Evolutionary conservation across 1,284 basidiomycete genomes (phyloP).

Genomic region (Fomitiporia mediterranea): DNA sequence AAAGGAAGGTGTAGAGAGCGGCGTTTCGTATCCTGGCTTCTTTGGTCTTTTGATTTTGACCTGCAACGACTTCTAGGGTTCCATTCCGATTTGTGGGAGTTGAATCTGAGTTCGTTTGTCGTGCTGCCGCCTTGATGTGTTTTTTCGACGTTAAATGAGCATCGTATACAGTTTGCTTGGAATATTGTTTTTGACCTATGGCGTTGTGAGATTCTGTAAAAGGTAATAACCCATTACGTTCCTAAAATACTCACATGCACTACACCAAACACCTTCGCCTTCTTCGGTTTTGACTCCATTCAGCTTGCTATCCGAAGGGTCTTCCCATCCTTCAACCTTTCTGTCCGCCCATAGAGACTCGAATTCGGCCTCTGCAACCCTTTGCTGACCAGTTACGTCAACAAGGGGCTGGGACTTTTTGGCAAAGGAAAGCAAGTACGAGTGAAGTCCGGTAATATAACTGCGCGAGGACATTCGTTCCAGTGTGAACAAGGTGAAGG

Average conservation of each 20-base stretch:
- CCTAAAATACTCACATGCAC: slow-evolving; percentile 68
- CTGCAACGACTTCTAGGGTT: slow-evolving; percentile 25
- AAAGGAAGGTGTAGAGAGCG: slow-evolving; percentile 71
- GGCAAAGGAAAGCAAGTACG: slow-evolving; percentile 83
- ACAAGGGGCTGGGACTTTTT: slow-evolving; percentile 85
- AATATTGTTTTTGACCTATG: slow-evolving; percentile 85
- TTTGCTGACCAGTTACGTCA: slow-evolving; percentile 72
- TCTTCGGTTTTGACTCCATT: slow-evolving; percentile 39
- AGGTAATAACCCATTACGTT: neutral
- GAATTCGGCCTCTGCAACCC: slow-evolving; percentile 66
- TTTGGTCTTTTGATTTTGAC: slow-evolving; percentile 35
- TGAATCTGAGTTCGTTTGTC: slow-evolving; percentile 54
- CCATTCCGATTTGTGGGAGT: slow-evolving; percentile 62
- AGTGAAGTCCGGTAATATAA: slow-evolving; percentile 79
- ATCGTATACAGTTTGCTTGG: slow-evolving; percentile 97
- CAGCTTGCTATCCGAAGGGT: slow-evolving; percentile 32
- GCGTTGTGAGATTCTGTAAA: slow-evolving; percentile 11
- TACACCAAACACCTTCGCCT: slow-evolving; percentile 86
- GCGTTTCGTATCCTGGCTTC: slow-evolving; percentile 62
- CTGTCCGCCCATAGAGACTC: slow-evolving; percentile 76
- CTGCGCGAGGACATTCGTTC: slow-evolving; percentile 33
- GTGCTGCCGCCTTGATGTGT: slow-evolving; percentile 85
- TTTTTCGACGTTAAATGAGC: slow-evolving; percentile 94
- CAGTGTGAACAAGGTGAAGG: neutral
- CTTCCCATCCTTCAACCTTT: slow-evolving; percentile 76